phyloP scores from a whole-genome alignment of 1,284 basidiomycete species.

The Sphaerobolus stellatus region DNA sequence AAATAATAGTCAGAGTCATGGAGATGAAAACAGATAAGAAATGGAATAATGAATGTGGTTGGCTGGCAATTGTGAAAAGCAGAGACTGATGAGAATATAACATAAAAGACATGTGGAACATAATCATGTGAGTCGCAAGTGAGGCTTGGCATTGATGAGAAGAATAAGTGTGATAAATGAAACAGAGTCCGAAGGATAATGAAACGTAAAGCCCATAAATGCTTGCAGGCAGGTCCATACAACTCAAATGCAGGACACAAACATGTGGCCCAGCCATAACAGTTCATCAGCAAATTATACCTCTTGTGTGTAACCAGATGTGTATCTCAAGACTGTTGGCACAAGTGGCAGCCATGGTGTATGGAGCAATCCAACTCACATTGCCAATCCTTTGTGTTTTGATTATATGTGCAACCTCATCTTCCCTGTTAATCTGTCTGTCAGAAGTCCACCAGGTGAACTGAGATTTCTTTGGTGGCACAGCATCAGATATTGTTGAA shows the following conservation, averaged over 20 bases:
- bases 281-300: constrained; percentile 1
- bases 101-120: no score
- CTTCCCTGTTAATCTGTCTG: background rate
- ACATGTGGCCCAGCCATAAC: background rate
- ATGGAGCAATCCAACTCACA: background rate
- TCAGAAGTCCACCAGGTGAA: background rate
- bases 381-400: background rate
- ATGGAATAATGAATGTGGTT: no score
- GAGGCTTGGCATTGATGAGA: no score
- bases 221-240: background rate
- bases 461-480: background rate
- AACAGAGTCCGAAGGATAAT: no score
- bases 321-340: background rate
- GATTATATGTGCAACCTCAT: background rate
- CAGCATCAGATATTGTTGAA: background rate
- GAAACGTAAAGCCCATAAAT: constrained; percentile 2
- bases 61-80: no score
- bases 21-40: no score
- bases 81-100: no score
- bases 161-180: no score
- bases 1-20: no score
- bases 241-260: background rate
- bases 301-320: background rate
- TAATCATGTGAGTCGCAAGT: no score
- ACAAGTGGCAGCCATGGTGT: constrained; percentile 1